phyloP scores from a whole-genome alignment of 331 rosid species.

The Dryas integrifolia region DNA sequence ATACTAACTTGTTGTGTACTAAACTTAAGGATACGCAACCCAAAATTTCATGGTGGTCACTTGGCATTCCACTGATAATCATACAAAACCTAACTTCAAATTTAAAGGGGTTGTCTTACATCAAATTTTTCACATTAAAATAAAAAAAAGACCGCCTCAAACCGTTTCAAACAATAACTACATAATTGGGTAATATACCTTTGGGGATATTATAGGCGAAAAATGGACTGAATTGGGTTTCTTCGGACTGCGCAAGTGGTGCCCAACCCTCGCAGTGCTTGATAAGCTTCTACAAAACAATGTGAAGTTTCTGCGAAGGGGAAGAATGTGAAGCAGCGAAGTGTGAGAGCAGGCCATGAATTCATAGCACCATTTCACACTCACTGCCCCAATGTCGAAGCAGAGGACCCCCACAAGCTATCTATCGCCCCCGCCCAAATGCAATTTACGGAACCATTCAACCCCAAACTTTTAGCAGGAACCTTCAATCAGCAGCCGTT shows the following conservation, averaged over 20 bases:
- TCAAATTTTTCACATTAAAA: no score
- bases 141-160: not conserved
- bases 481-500: no score
- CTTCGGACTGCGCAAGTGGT: constrained; percentile 19
- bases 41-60: not conserved
- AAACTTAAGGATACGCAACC: not conserved
- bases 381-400: not conserved
- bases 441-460: no score
- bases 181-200: constrained; percentile 30
- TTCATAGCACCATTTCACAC: constrained; percentile 4
- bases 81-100: no score
- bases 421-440: no score
- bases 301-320: constrained; percentile 35
- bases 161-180: not conserved
- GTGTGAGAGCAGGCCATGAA: constrained; percentile 47
- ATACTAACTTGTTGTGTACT: not conserved
- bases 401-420: not conserved
- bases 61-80: no score
- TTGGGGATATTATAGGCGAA: constrained; percentile 22
- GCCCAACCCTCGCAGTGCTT: constrained; percentile 2
- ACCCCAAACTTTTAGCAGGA: no score
- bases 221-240: constrained; percentile 28
- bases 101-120: not conserved
- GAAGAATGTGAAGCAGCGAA: constrained; percentile 31
- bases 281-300: constrained; percentile 22